Conservation (phyloP, 257 asterid genomes). For the Fraxinus excelsior region DNA sequence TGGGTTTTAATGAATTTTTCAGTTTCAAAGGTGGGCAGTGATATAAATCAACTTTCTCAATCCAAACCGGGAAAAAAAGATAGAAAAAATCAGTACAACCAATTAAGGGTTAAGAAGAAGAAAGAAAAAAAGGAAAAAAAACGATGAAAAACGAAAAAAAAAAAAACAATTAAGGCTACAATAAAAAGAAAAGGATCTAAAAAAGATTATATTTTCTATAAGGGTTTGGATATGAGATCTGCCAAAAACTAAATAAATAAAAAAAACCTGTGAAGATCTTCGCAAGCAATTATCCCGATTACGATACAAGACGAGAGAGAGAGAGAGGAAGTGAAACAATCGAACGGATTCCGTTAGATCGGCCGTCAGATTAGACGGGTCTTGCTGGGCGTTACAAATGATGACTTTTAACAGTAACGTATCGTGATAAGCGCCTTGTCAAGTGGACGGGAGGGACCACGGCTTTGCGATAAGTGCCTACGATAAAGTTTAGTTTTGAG, state of each 20-base stretch:
- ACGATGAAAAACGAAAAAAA: neutral
- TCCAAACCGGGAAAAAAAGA: conserved; percentile 9
- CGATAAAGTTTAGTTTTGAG: too few relatives aligned
- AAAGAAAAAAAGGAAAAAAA: neutral
- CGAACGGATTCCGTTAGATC: conserved; percentile 33
- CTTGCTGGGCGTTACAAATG: neutral
- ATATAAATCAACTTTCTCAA: conserved; percentile 19
- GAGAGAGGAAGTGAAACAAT: conserved; percentile 12
- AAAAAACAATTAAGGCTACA: neutral
- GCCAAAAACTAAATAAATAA: neutral
- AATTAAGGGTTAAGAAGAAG: neutral
- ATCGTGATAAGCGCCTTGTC: neutral
- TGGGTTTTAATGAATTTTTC: conserved; percentile 13
- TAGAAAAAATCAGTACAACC: conserved; percentile 11
- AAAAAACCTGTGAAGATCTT: conserved; percentile 37
- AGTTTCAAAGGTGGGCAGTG: neutral
- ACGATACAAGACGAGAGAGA: conserved; percentile 12
- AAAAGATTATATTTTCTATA: conserved; percentile 31
- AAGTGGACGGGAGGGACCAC: neutral
- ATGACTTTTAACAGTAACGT: neutral
- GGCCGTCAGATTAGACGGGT: neutral
- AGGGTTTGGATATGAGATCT: conserved; percentile 13
- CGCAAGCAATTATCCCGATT: conserved; percentile 28
- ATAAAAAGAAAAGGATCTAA: neutral
- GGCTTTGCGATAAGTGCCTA: neutral